phyloP scores from a whole-genome alignment of 257 asterid species.

The Ophiorrhiza pumila region DNA sequence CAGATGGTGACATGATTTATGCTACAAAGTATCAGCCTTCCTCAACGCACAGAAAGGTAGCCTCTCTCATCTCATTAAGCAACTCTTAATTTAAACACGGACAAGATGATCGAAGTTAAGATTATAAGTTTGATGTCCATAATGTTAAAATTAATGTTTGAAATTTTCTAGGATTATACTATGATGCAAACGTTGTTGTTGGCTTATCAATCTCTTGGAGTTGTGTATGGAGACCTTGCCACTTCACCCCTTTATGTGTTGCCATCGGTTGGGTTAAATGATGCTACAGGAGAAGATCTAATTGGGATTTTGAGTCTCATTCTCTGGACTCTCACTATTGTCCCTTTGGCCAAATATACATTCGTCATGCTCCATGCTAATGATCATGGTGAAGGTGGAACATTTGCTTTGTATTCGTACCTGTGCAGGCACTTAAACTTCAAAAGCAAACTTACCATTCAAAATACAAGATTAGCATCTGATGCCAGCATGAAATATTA shows the following conservation, averaged over 20 bases:
- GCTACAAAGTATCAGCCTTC: not conserved
- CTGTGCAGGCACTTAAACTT: constrained; percentile 17
- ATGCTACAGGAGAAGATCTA: constrained; percentile 23
- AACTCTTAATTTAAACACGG: no score
- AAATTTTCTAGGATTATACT: constrained; percentile 26
- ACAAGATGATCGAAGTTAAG: no score
- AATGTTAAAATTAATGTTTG: no score
- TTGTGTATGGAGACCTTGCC: constrained; percentile 42
- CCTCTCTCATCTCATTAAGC: not conserved
- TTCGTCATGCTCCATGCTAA: constrained; percentile 31
- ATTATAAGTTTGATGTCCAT: not conserved
- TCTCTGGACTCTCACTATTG: constrained; percentile 25
- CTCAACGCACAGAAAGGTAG: not conserved
- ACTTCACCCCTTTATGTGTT: constrained; percentile 63
- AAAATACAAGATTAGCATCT: not conserved
- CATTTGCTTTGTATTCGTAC: constrained; percentile 20
- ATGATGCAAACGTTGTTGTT: constrained; percentile 39
- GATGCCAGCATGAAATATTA: constrained; percentile 20
- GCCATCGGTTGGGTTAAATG: not conserved
- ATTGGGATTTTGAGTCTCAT: constrained; percentile 25
- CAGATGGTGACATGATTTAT: not conserved
- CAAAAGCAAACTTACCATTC: constrained; percentile 6
- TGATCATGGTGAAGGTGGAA: constrained; percentile 39
- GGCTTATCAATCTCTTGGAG: constrained; percentile 36
- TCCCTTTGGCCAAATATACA: constrained; percentile 25